A percentile compares a stretch with the other conserved stretches of the same genome.
These are phyloP conservation scores for Paecilomyces sp. DNA, from an alignment of 2,329 filamentous ascomycete species.

Conservation along the genomic window DNA sequence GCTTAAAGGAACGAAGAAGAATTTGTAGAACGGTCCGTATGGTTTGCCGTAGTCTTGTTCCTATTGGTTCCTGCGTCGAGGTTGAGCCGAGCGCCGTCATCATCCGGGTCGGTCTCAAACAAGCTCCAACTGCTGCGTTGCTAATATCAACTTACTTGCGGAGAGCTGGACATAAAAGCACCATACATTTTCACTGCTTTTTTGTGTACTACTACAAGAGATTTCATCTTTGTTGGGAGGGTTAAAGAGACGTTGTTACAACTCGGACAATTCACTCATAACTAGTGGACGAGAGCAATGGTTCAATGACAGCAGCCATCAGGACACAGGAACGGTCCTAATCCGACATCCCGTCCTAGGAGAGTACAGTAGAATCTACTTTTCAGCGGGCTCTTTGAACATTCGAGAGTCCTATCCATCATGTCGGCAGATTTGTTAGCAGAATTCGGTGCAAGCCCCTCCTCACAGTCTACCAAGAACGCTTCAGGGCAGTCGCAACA, in stretches of 20 bases:
- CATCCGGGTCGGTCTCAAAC: not conserved
- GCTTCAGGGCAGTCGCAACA: not conserved
- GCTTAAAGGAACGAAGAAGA: not conserved
- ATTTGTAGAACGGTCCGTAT: not conserved
- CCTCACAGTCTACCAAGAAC: conserved; percentile 10
- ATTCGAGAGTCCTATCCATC: not conserved
- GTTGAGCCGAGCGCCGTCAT: not conserved
- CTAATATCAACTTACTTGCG: not conserved
- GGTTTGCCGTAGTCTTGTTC: not conserved
- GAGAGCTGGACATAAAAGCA: not conserved
- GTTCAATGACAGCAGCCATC: not conserved
- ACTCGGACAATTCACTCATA: not conserved
- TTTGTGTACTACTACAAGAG: not conserved
- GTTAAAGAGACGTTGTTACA: not conserved
- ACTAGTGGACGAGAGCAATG: not conserved
- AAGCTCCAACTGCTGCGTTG: not conserved
- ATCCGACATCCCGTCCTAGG: not conserved
- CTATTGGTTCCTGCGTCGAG: not conserved
- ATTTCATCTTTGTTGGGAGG: not conserved
- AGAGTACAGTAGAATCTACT: not conserved
- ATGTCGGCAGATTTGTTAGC: conserved; percentile 52
- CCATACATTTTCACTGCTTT: not conserved
- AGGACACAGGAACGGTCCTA: not conserved
- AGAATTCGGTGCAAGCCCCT: conserved; percentile 36
- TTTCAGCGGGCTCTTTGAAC: not conserved